phyloP scores from a whole-genome alignment of 345 rosid species.

The Cardamine occulta region DNA sequence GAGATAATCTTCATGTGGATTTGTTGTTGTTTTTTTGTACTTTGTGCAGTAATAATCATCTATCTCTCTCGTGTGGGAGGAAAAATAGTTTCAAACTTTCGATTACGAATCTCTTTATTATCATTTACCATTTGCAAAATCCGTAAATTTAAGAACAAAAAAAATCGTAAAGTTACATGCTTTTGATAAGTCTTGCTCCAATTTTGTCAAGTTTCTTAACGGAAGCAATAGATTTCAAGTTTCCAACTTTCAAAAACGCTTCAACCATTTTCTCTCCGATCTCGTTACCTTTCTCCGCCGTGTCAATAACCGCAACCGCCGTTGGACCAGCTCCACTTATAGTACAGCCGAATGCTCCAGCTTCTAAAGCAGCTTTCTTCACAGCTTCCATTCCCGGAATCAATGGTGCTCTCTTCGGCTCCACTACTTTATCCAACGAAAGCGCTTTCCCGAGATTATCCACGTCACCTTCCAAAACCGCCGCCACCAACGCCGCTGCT shows the following conservation, averaged over 20 bases:
- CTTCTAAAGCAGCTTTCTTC: constrained; percentile 68
- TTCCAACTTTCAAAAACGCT: constrained; percentile 65
- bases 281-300: constrained; percentile 54
- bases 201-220: constrained; percentile 61
- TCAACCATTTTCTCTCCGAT: constrained; percentile 85
- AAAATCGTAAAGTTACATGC: constrained; percentile 36
- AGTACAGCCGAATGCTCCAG: constrained; percentile 81
- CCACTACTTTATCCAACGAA: constrained; percentile 73
- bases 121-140: constrained; percentile 10
- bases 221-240: constrained; percentile 61
- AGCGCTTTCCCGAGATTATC: constrained; percentile 72
- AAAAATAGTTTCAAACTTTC: constrained; percentile 25
- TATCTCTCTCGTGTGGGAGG: constrained; percentile 15
- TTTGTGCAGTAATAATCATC: constrained; percentile 44
- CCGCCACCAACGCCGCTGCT: constrained; percentile 78
- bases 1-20: constrained; percentile 35
- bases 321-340: constrained; percentile 95
- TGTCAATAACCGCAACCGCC: constrained; percentile 67
- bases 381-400: constrained; percentile 89
- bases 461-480: constrained; percentile 68
- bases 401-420: constrained; percentile 82
- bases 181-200: constrained; percentile 63
- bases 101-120: constrained; percentile 24
- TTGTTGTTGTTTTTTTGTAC: constrained; percentile 39
- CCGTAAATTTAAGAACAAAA: not conserved